Evolutionary conservation across 2,329 filamentous ascomycete species (phyloP).

Genomic region (Cladorrhinum sp.): DNA sequence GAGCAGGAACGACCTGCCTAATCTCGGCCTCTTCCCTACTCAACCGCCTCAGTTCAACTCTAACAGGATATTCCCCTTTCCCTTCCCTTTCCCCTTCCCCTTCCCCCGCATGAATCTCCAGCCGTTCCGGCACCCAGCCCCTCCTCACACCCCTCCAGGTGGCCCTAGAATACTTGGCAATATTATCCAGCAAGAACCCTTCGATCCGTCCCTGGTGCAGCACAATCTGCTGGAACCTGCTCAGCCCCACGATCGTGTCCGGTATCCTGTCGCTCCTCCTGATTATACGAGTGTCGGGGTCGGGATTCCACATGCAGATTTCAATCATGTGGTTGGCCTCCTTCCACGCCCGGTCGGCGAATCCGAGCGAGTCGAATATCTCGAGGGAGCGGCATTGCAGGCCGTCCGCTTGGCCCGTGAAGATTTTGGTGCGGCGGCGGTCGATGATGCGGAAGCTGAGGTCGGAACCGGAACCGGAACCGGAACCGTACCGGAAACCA

Average conservation of each 20-base stretch:
- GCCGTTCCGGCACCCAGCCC: constrained; percentile 50
- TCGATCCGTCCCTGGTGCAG: constrained; percentile 72
- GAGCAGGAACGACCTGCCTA: constrained; percentile 27
- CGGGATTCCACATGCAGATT: constrained; percentile 62
- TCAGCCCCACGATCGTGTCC: constrained; percentile 61
- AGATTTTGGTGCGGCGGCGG: constrained; percentile 39
- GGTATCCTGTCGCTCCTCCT: constrained; percentile 58
- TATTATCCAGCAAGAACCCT: constrained; percentile 48
- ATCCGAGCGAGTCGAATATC: constrained; percentile 70
- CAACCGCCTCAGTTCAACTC: constrained; percentile 53
- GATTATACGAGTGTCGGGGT: constrained; percentile 50
- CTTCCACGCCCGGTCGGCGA: constrained; percentile 61
- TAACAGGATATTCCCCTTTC: constrained; percentile 54
- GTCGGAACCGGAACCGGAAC: no score
- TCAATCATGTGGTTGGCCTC: constrained; percentile 69
- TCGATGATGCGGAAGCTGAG: constrained; percentile 41
- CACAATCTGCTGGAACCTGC: constrained; percentile 62
- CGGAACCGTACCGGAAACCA: no score
- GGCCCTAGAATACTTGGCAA: constrained; percentile 19
- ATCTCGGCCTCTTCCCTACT: constrained; percentile 54
- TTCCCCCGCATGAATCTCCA: constrained; percentile 50
- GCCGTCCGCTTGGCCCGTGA: constrained; percentile 45
- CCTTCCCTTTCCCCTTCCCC: constrained; percentile 43
- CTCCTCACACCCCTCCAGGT: constrained; percentile 49
- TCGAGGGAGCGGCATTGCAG: constrained; percentile 64